These are phyloP conservation scores for Coemansia sp. DNA, from an alignment of 192 early-diverging fungal species.

Conservation along the genomic window DNA sequence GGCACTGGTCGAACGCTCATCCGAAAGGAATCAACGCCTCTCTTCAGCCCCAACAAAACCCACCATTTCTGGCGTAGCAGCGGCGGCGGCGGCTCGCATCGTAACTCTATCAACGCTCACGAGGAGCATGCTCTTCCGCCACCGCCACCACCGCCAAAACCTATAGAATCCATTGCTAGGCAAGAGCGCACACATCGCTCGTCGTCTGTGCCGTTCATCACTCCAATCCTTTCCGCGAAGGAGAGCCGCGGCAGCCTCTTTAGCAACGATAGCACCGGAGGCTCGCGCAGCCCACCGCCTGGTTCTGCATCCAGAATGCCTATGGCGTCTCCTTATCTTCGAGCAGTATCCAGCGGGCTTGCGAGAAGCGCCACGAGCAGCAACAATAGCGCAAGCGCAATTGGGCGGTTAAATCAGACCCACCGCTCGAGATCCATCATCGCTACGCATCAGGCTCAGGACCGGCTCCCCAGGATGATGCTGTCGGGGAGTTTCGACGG, in stretches of 20 bases:
- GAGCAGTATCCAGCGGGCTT: conserved; percentile 41
- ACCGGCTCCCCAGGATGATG: conserved; percentile 40
- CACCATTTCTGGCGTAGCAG: conserved; percentile 37
- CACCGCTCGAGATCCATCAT: conserved; percentile 17
- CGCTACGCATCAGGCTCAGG: conserved; percentile 20
- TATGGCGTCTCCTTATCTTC: conserved; percentile 41
- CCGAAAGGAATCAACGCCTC: conserved; percentile 42
- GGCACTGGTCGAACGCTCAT: conserved; percentile 18
- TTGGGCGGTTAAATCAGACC: conserved; percentile 14
- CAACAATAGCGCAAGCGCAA: conserved; percentile 5
- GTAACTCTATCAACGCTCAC: conserved; percentile 15
- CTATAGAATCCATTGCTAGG: background rate
- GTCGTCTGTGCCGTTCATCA: conserved; percentile 49
- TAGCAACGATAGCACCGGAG: conserved; percentile 5
- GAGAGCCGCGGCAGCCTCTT: background rate
- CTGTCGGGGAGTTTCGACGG: conserved; percentile 19
- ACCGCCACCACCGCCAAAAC: background rate
- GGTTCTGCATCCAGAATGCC: conserved; percentile 7
- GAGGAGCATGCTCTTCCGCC: background rate
- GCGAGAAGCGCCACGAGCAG: conserved; percentile 6
- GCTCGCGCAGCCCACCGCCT: background rate
- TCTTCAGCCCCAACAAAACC: conserved; percentile 15
- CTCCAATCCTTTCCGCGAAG: conserved; percentile 21
- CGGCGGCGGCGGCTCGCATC: conserved; percentile 11
- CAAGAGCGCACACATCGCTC: conserved; percentile 51